Percentiles rank a stretch among this genome's conserved stretches.
These are phyloP conservation scores for Kwoniella bestiolae DNA, from an alignment of 768 basidiomycete species.

Conservation along the genomic window DNA sequence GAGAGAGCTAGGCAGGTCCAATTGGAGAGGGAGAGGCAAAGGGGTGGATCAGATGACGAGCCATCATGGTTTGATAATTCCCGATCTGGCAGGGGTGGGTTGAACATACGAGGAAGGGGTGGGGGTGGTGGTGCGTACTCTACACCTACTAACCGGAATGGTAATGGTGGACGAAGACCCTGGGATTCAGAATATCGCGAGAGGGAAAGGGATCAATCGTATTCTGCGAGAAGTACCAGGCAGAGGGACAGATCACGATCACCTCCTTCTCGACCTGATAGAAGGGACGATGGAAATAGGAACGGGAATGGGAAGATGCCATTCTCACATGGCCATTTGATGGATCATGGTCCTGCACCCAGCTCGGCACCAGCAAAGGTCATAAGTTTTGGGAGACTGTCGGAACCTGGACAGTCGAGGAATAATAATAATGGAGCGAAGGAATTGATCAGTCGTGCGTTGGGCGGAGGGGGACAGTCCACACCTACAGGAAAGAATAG, in stretches of 20 bases:
- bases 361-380: conserved; percentile 32
- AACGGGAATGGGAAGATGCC: conserved; percentile 15
- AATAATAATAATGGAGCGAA: conserved; percentile 7
- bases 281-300: background rate
- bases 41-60: conserved; percentile 35
- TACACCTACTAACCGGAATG: conserved; percentile 15
- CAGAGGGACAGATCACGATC: conserved; percentile 15
- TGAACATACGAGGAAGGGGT: conserved; percentile 3
- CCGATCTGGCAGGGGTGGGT: background rate
- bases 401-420: conserved; percentile 6
- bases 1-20: conserved; percentile 13
- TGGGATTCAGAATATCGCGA: conserved; percentile 38
- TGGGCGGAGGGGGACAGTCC: background rate
- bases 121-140: conserved; percentile 20
- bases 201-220: conserved; percentile 11
- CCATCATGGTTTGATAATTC: conserved; percentile 24
- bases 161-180: conserved; percentile 10
- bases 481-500: conserved; percentile 2
- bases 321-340: conserved; percentile 35
- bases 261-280: conserved; percentile 1
- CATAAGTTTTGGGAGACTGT: conserved; percentile 35
- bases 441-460: conserved; percentile 9
- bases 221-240: background rate
- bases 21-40: conserved; percentile 6
- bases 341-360: conserved; percentile 18